A percentile compares a stretch with the other conserved stretches of the same genome.
Conservation (phyloP, 2,329 filamentous ascomycete species). For the Bipolaris sorokiniana region DNA sequence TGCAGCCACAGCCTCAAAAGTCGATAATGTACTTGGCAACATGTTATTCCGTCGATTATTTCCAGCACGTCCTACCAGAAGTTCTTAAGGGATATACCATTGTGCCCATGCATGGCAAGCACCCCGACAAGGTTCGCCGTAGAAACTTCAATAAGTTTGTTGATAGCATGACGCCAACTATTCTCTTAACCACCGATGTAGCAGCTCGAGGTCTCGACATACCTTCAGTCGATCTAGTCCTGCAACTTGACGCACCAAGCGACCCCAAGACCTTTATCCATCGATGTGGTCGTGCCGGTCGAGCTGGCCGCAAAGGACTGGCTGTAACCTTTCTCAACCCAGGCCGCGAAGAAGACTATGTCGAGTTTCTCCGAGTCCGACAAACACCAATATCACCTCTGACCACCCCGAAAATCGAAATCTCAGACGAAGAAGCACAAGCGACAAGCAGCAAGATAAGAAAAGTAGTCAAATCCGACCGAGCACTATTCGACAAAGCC, state of each 20-base stretch:
- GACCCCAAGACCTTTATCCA: conserved; percentile 85
- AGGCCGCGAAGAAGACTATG: conserved; percentile 85
- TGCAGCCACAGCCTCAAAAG: conserved; percentile 79
- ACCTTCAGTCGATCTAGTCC: conserved; percentile 86
- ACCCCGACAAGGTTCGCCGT: conserved; percentile 82
- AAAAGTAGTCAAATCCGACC: conserved; percentile 62
- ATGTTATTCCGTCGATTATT: conserved; percentile 94
- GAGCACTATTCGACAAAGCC: conserved; percentile 81
- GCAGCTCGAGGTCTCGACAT: conserved; percentile 91
- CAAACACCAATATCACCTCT: conserved; percentile 80
- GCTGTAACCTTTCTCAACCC: conserved; percentile 86
- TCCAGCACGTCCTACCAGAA: conserved; percentile 76
- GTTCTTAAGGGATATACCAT: conserved; percentile 74
- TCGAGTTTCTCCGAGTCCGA: conserved; percentile 82
- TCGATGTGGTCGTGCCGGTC: conserved; percentile 67
- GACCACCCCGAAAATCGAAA: conserved; percentile 60
- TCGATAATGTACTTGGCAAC: conserved; percentile 93
- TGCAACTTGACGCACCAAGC: conserved; percentile 83
- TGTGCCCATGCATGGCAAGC: conserved; percentile 88
- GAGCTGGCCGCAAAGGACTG: conserved; percentile 73
- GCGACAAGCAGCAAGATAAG: conserved; percentile 67
- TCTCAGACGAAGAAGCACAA: conserved; percentile 68
- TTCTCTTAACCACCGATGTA: conserved; percentile 91
- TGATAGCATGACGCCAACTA: conserved; percentile 73
- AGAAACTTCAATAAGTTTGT: conserved; percentile 86